These are phyloP conservation scores for Prunus dulcis DNA, from an alignment of 306 rosid species.

Conservation along the genomic window DNA sequence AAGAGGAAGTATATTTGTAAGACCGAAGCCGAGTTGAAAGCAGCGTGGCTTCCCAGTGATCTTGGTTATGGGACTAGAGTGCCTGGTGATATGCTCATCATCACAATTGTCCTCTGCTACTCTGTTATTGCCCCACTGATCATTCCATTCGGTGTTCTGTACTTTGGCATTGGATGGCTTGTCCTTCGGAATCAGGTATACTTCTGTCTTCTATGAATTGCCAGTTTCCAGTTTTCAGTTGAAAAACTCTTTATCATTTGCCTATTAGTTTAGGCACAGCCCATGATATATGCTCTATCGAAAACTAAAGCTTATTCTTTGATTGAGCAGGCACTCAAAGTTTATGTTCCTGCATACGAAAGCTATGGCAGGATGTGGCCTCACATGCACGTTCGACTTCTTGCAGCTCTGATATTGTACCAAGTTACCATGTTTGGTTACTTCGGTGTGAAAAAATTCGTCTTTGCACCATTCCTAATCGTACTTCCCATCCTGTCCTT, in stretches of 20 bases:
- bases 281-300: neutral
- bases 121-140: slow-evolving; percentile 82
- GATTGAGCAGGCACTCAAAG: slow-evolving; percentile 74
- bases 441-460: slow-evolving; percentile 55
- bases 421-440: slow-evolving; percentile 88
- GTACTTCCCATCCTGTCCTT: slow-evolving; percentile 67
- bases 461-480: slow-evolving; percentile 44
- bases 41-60: slow-evolving; percentile 88
- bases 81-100: slow-evolving; percentile 77
- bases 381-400: slow-evolving; percentile 59
- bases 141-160: slow-evolving; percentile 75
- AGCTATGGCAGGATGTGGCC: slow-evolving; percentile 98
- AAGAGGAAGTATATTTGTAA: slow-evolving; percentile 86
- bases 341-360: slow-evolving; percentile 82
- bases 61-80: slow-evolving; percentile 76
- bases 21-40: slow-evolving; percentile 80
- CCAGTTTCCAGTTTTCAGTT: neutral
- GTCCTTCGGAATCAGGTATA: slow-evolving; percentile 88
- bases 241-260: neutral
- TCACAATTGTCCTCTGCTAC: slow-evolving; percentile 79
- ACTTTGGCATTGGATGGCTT: slow-evolving; percentile 91
- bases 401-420: slow-evolving; percentile 69
- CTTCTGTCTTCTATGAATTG: slow-evolving; percentile 3
- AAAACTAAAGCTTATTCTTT: neutral
- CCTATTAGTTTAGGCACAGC: too few relatives aligned